These are phyloP conservation scores for Lolium rigidum DNA, from an alignment of 176 grass and related monocot genomes.

Conservation along the genomic window DNA sequence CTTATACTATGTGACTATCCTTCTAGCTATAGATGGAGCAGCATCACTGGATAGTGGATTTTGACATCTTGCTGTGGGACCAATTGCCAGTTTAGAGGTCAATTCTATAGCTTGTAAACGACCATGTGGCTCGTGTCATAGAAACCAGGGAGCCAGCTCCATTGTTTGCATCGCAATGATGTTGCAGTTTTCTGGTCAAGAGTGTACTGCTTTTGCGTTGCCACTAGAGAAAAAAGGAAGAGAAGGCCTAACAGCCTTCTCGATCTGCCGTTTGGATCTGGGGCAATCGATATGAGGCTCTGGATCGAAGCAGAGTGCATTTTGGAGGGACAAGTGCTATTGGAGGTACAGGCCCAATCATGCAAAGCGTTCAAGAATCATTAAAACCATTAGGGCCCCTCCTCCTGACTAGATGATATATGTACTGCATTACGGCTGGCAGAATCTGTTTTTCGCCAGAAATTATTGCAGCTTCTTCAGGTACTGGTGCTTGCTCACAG, in stretches of 20 bases:
- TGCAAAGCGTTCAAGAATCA: conserved; percentile 60
- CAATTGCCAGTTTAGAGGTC: neutral
- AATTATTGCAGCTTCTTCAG: conserved; percentile 67
- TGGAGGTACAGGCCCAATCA: conserved; percentile 58
- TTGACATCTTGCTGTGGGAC: neutral
- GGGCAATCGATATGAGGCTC: conserved; percentile 27
- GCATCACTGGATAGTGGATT: neutral
- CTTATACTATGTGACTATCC: neutral
- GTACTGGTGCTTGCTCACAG: conserved; percentile 50
- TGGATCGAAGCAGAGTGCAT: conserved; percentile 49
- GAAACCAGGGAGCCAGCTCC: neutral
- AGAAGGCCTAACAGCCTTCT: neutral
- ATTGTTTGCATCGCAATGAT: neutral
- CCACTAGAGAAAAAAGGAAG: conserved; percentile 12
- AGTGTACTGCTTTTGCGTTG: neutral
- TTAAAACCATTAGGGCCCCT: conserved; percentile 42
- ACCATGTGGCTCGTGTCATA: neutral
- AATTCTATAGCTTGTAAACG: conserved; percentile 3
- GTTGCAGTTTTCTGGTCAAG: neutral
- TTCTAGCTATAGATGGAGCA: conserved; percentile 2
- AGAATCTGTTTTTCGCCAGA: conserved; percentile 58
- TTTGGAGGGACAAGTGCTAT: conserved; percentile 52
- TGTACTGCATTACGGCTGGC: conserved; percentile 73
- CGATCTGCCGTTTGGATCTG: conserved; percentile 53
- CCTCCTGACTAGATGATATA: conserved; percentile 51